Conservation (phyloP, 352 stramenopile genomes). For the Globisporangium ultimum region DNA sequence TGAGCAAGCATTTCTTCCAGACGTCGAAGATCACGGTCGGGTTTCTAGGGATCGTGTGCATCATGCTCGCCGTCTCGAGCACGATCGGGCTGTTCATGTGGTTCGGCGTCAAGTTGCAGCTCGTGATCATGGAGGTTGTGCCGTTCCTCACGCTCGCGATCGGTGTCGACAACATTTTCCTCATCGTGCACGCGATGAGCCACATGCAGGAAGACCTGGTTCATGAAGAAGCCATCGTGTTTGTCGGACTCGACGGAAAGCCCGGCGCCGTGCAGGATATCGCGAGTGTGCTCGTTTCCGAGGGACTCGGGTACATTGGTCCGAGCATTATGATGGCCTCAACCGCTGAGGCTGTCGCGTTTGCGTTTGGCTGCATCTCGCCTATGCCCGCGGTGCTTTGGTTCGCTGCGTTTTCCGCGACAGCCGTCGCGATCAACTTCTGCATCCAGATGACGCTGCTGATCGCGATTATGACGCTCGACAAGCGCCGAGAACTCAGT, state of each 20-base stretch:
- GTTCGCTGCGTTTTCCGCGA: conserved; percentile 51
- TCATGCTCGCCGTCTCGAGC: conserved; percentile 50
- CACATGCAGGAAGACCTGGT: conserved; percentile 43
- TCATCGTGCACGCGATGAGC: conserved; percentile 55
- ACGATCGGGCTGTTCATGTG: conserved; percentile 73
- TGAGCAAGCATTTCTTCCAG: conserved; percentile 48
- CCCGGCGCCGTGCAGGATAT: conserved; percentile 47
- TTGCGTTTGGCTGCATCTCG: conserved; percentile 52
- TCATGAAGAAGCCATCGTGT: conserved; percentile 43
- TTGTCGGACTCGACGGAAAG: conserved; percentile 43
- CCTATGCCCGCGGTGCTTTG: conserved; percentile 62
- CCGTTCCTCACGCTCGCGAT: conserved; percentile 67
- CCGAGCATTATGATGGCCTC: conserved; percentile 57
- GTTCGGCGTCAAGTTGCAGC: conserved; percentile 54
- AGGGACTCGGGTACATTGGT: conserved; percentile 46
- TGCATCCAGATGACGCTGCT: conserved; percentile 68
- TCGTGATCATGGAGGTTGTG: conserved; percentile 67
- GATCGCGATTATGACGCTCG: conserved; percentile 50
- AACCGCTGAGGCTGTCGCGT: conserved; percentile 39
- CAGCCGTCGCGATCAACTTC: conserved; percentile 50
- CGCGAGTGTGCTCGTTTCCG: conserved; percentile 40
- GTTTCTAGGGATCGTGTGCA: conserved; percentile 62
- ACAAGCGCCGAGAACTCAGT: conserved; percentile 65
- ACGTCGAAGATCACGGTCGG: conserved; percentile 61
- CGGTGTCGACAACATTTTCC: conserved; percentile 69